Conservation (phyloP, 2,329 filamentous ascomycete genomes). For the Tolypocladium pustulatum region DNA sequence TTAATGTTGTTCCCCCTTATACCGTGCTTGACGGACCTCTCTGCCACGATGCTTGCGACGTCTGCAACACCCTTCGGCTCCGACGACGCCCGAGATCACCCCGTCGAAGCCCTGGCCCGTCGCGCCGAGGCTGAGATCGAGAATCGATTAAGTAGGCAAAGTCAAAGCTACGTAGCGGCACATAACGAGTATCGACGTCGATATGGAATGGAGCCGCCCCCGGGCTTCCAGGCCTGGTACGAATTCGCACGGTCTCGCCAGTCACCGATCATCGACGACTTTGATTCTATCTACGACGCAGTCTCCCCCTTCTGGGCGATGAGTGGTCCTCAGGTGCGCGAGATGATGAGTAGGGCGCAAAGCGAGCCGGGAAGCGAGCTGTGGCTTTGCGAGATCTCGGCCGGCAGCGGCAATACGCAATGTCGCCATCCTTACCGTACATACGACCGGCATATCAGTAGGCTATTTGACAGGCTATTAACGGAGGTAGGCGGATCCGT, state of each 20-base stretch:
- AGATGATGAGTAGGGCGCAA: constrained; percentile 12
- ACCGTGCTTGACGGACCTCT: neutral
- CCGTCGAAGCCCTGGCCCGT: constrained; percentile 20
- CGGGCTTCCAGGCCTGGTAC: constrained; percentile 36
- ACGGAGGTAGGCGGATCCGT: constrained; percentile 13
- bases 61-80: neutral
- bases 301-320: constrained; percentile 30
- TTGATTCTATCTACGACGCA: constrained; percentile 29
- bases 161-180: constrained; percentile 22
- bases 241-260: constrained; percentile 25
- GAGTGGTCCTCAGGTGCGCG: constrained; percentile 20
- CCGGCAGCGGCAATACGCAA: constrained; percentile 12
- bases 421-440: constrained; percentile 23
- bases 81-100: constrained; percentile 5
- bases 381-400: constrained; percentile 26
- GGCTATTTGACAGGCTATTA: constrained; percentile 21
- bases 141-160: constrained; percentile 23
- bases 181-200: constrained; percentile 29
- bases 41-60: neutral
- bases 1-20: neutral
- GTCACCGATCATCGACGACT: constrained; percentile 38
- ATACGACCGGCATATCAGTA: constrained; percentile 22
- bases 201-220: constrained; percentile 31
- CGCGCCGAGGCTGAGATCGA: constrained; percentile 21
- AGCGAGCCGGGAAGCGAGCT: constrained; percentile 19